Evolutionary conservation across 2,329 filamentous ascomycete genomes (phyloP), one percentile per base, ranked within the genome.

Genomic region (Podosphaera aphanis): DNA sequence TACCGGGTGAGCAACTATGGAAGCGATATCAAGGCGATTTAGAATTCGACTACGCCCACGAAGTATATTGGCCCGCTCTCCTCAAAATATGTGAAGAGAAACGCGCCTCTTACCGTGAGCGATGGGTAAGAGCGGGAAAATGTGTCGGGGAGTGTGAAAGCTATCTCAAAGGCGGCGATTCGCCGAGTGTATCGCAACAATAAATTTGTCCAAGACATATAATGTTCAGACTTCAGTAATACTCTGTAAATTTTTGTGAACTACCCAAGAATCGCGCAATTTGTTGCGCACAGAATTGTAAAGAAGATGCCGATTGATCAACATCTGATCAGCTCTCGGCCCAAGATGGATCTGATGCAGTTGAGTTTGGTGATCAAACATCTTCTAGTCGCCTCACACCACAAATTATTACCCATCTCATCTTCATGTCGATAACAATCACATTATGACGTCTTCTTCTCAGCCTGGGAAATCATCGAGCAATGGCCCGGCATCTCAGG

Each of bases 31-130:
- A 78, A 42, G 88, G 90, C 48, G 72, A 83, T 43, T 72, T 93
- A 50, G 73, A 86, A 49, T 95, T 98, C 59, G 78, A 84, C 56
- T 98, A 98, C 61, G 82, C 93, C 57, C 90, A 98, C 63, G 64
- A 69, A 1, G 62, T 68, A 15, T 98, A 94, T 68, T 98, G 90
- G 90, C 83, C 86, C 0, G 79, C 83, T 1, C 68, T 98, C 49
- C 74, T 76, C 55, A 70, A 74, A 55, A 62, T 93, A 55, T 81
- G 79, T 51, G 69, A 71, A 16, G 68, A 78, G 60, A 74, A 73
- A 52, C 71, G 74, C 43, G 70, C 71, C 21, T 71, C 72, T 50
- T 73, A 74, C 55, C 65, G 64, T 50, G 67, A 73, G 53, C 69
- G 85, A 46, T 98, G 90, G 90, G 68, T 77, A 51, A 73, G 74